Conservation (phyloP, 306 rosid genomes). For the Dalbergia oliveri region DNA sequence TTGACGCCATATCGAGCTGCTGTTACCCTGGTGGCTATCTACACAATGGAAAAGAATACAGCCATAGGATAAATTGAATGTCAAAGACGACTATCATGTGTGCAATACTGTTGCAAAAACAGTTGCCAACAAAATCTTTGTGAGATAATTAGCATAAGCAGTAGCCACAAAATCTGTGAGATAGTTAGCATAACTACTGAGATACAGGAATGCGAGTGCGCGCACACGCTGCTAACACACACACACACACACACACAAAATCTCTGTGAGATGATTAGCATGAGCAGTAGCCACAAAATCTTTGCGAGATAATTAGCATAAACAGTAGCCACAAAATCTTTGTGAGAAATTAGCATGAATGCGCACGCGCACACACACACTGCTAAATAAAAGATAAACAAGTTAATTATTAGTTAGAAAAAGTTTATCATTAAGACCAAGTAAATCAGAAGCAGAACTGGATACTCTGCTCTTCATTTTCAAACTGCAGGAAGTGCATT, state of each 20-base stretch:
- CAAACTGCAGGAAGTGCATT: too few species aligned
- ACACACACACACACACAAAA: not conserved
- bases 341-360: not conserved
- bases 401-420: not conserved
- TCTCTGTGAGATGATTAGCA: conserved; percentile 13
- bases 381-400: not conserved
- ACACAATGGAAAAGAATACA: conserved; percentile 44
- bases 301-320: conserved; percentile 15
- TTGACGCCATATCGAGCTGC: conserved; percentile 88
- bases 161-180: not conserved
- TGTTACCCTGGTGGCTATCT: conserved; percentile 89
- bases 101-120: too few species aligned
- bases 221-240: too few species aligned
- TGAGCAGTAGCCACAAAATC: not conserved
- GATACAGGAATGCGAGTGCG: not conserved
- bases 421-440: not conserved
- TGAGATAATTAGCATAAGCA: conserved; percentile 4
- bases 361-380: not conserved
- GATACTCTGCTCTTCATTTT: too few species aligned
- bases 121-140: not conserved
- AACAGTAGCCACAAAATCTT: too few species aligned
- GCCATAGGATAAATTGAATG: conserved; percentile 23
- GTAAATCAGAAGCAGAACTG: conserved; percentile 1
- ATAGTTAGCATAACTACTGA: conserved; percentile 5
- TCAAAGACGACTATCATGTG: not conserved